These are phyloP conservation scores for Colletotrichum lini DNA, from an alignment of 2,329 filamentous ascomycete species.

Conservation along the genomic window DNA sequence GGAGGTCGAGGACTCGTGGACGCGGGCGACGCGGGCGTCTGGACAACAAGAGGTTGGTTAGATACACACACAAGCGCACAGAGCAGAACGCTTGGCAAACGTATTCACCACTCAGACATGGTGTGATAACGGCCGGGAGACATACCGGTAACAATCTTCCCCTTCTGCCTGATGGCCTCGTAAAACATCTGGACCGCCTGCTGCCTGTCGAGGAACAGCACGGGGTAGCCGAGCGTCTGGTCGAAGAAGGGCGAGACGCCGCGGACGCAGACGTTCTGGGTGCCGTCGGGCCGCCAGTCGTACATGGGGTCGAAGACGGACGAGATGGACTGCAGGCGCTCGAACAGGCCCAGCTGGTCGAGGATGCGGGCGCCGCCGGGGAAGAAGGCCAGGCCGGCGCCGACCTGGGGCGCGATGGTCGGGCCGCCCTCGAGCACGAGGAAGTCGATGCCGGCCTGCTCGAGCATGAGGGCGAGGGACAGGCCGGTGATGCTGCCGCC, in stretches of 20 bases:
- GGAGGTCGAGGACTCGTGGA: no score
- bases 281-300: conserved; percentile 24
- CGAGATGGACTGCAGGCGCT: conserved; percentile 45
- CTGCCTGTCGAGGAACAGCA: conserved; percentile 1
- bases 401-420: conserved; percentile 59
- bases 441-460: conserved; percentile 62
- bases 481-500: conserved; percentile 24
- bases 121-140: no score
- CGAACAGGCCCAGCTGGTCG: conserved; percentile 62
- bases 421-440: conserved; percentile 60
- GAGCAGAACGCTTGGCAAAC: no score
- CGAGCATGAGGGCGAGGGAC: conserved; percentile 53
- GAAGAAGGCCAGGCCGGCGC: conserved; percentile 62
- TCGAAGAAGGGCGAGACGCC: background rate
- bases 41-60: no score
- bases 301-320: conserved; percentile 29
- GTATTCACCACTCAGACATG: no score
- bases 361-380: conserved; percentile 60
- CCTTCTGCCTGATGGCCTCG: background rate
- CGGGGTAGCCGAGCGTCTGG: background rate
- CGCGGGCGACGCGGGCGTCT: no score
- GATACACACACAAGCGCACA: no score
- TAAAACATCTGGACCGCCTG: background rate
- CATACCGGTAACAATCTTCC: background rate
- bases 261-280: conserved; percentile 3